A percentile compares a stretch with the other conserved stretches of the same genome.
These are phyloP conservation scores for Eucalyptus regnans DNA, from an alignment of 345 rosid species.

Conservation along the genomic window DNA sequence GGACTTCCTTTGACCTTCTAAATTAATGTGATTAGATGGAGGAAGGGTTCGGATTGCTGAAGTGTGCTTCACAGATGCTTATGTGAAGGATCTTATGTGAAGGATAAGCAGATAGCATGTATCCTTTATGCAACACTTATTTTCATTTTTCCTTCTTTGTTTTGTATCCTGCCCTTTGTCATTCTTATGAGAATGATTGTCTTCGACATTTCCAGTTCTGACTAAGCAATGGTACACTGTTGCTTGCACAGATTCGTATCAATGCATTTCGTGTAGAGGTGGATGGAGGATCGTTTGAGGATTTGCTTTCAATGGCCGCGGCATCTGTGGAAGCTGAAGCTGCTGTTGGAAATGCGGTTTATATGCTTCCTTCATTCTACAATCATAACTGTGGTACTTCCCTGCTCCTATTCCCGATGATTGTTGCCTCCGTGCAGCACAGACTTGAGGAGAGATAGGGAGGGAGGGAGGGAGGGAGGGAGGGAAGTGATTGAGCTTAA, in stretches of 20 bases:
- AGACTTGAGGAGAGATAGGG: background rate
- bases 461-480: too few relatives aligned
- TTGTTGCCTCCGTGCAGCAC: background rate
- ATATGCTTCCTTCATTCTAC: conserved; percentile 79
- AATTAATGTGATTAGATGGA: conserved; percentile 37
- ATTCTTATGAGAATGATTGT: background rate
- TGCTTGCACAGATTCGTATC: conserved; percentile 66
- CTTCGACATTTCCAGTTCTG: conserved; percentile 53
- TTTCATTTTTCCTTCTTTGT: background rate
- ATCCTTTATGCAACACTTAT: conserved; percentile 18
- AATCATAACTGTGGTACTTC: conserved; percentile 65
- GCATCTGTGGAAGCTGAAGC: conserved; percentile 68
- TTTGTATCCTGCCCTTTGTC: background rate
- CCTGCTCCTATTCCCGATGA: background rate
- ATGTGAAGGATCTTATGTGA: conserved; percentile 5
- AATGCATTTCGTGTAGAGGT: conserved; percentile 72
- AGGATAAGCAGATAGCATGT: conserved; percentile 47
- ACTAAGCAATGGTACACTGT: conserved; percentile 59
- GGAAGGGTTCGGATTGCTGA: conserved; percentile 46
- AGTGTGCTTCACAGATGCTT: conserved; percentile 35
- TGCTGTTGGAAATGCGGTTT: conserved; percentile 78
- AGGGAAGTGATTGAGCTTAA: too few relatives aligned
- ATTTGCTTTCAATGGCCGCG: conserved; percentile 65
- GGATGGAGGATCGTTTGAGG: conserved; percentile 55
- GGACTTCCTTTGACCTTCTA: background rate